Percentiles rank a stretch among this genome's conserved stretches.
These are phyloP conservation scores for Aspergillus bridgeri DNA, from an alignment of 495 filamentous ascomycete genomes.

Conservation along the genomic window DNA sequence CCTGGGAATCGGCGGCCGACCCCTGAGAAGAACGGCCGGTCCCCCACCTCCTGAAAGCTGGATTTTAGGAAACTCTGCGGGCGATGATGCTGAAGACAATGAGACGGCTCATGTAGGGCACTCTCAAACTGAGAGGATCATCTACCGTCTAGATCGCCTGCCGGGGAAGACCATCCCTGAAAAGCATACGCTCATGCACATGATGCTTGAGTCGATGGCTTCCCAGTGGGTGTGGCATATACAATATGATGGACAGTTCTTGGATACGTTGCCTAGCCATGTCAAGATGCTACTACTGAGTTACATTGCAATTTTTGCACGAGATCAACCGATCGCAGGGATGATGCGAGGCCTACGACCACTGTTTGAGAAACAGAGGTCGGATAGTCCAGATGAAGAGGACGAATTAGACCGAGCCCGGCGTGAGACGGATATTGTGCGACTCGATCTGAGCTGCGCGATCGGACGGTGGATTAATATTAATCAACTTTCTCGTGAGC, in stretches of 20 bases:
- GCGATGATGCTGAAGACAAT: not conserved
- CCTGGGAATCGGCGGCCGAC: slow-evolving; percentile 34
- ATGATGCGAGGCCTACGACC: slow-evolving; percentile 30
- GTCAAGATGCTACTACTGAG: slow-evolving; percentile 60
- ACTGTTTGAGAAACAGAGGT: slow-evolving; percentile 22
- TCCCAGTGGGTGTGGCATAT: slow-evolving; percentile 66
- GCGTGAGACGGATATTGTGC: slow-evolving; percentile 49
- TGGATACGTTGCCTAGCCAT: slow-evolving; percentile 59
- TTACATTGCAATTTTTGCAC: slow-evolving; percentile 56
- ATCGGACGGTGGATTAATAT: slow-evolving; percentile 57
- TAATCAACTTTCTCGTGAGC: slow-evolving; percentile 52
- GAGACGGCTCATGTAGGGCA: not conserved
- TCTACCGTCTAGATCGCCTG: slow-evolving; percentile 39
- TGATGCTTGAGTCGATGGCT: slow-evolving; percentile 57
- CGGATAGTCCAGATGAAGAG: slow-evolving; percentile 13
- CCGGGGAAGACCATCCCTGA: slow-evolving; percentile 44
- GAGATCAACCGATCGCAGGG: slow-evolving; percentile 23
- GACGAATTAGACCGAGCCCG: slow-evolving; percentile 27
- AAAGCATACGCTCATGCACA: slow-evolving; percentile 53
- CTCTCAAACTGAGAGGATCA: slow-evolving; percentile 12
- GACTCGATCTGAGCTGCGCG: slow-evolving; percentile 62
- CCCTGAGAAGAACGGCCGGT: slow-evolving; percentile 54
- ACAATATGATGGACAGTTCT: slow-evolving; percentile 63
- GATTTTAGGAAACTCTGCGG: slow-evolving; percentile 38
- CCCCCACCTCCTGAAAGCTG: slow-evolving; percentile 72